Conservation (phyloP, 768 basidiomycete genomes). For the Boletus fagicola region DNA sequence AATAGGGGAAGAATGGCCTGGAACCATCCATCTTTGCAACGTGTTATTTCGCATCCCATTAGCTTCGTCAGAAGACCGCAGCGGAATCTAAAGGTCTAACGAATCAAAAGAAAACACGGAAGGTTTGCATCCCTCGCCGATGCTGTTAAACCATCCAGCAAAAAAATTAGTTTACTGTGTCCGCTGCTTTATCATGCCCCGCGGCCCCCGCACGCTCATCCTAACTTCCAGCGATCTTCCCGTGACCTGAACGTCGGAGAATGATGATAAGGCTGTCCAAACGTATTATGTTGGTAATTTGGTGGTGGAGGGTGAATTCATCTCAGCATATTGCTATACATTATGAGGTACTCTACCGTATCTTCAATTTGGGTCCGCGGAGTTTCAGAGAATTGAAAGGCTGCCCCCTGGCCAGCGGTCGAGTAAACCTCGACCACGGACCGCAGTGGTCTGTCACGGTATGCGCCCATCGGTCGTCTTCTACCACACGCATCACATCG, state of each 20-base stretch:
- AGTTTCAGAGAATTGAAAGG: neutral
- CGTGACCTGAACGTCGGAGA: neutral
- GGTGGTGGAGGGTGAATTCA: no score
- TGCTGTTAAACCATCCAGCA: neutral
- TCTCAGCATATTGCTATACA: no score
- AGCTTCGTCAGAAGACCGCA: neutral
- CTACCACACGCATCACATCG: neutral
- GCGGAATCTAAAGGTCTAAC: neutral
- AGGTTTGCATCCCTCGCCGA: neutral
- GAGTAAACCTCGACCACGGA: neutral
- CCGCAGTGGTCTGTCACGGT: neutral
- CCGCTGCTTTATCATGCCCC: neutral
- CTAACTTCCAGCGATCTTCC: neutral
- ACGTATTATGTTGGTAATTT: no score
- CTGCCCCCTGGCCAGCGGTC: neutral
- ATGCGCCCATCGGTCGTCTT: neutral
- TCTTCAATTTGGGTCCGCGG: neutral
- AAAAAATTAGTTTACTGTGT: neutral
- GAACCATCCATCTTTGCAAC: neutral
- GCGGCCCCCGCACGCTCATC: neutral
- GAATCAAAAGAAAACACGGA: neutral
- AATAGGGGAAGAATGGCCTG: neutral
- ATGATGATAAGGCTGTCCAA: neutral
- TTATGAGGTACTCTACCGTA: no score
- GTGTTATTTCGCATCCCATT: neutral